Conservation (phyloP, 139 green algal species). For the Zygnema circumcarinatum region DNA sequence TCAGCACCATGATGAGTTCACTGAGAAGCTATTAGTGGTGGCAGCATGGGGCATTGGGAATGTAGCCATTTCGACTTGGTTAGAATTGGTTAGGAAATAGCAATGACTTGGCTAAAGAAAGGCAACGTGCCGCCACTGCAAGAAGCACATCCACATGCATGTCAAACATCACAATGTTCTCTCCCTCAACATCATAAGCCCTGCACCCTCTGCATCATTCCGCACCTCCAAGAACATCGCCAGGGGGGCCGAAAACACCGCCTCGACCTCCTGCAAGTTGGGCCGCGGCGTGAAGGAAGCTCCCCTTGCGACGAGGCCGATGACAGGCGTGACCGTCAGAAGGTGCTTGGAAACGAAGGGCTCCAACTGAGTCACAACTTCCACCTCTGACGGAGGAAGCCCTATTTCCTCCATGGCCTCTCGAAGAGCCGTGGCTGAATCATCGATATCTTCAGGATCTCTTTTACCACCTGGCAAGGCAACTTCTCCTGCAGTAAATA, state of each 20-base stretch:
- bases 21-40: no score
- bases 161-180: no score
- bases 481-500: constrained; percentile 59
- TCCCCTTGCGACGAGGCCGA: constrained; percentile 29
- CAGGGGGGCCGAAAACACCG: constrained; percentile 48
- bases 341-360: constrained; percentile 61
- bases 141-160: no score
- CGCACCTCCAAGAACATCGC: constrained; percentile 54
- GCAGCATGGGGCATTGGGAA: no score
- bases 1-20: no score
- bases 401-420: constrained; percentile 59
- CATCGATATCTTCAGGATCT: constrained; percentile 44
- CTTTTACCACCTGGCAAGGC: constrained; percentile 54
- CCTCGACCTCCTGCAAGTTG: constrained; percentile 50
- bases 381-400: constrained; percentile 24
- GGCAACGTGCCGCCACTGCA: no score
- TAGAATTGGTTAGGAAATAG: no score
- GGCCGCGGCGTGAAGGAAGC: constrained; percentile 26
- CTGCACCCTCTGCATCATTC: no score
- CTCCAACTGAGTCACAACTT: constrained; percentile 45
- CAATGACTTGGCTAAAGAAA: no score
- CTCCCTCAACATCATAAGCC: no score
- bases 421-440: constrained; percentile 50
- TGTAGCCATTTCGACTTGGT: no score
- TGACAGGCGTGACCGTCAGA: constrained; percentile 53